Evolutionary conservation across 2,329 filamentous ascomycete species (phyloP).

Genomic region (Hypoxylon sp.): DNA sequence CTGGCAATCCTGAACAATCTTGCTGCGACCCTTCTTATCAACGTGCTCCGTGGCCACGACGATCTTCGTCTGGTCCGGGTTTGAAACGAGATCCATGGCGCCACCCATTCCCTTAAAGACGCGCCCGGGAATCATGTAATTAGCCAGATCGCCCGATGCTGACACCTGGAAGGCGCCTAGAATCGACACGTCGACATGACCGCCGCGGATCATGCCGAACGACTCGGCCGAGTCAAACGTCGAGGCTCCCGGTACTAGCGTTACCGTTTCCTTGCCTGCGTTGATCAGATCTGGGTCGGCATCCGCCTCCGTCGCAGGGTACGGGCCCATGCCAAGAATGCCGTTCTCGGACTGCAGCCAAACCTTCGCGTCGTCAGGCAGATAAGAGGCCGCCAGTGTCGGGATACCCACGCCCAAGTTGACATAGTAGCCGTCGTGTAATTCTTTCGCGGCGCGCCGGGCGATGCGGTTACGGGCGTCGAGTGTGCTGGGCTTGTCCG

Average conservation of each 20-base stretch:
- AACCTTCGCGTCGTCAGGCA: conserved; percentile 77
- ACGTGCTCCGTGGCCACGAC: conserved; percentile 79
- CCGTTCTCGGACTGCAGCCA: conserved; percentile 92
- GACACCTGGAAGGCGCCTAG: conserved; percentile 86
- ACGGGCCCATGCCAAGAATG: conserved; percentile 85
- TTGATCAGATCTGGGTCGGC: conserved; percentile 87
- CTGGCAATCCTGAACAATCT: conserved; percentile 75
- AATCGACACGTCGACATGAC: conserved; percentile 87
- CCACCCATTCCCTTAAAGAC: conserved; percentile 90
- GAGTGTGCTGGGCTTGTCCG: conserved; percentile 63
- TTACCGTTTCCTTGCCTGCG: conserved; percentile 89
- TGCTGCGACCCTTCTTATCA: conserved; percentile 76
- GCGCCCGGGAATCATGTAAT: conserved; percentile 93
- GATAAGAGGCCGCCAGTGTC: conserved; percentile 83
- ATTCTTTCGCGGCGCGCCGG: conserved; percentile 81
- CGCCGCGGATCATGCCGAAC: conserved; percentile 89
- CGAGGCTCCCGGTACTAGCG: conserved; percentile 80
- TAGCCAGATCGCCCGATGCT: conserved; percentile 83
- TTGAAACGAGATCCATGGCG: conserved; percentile 80
- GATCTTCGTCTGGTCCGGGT: conserved; percentile 79
- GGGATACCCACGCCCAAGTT: conserved; percentile 90
- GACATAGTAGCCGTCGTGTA: conserved; percentile 84
- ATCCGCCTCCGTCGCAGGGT: conserved; percentile 76
- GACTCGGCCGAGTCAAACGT: conserved; percentile 86
- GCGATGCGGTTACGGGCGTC: conserved; percentile 79